Base-by-base conservation (phyloP, 192 early-diverging fungal species). In the Podila minutissima region DNA sequence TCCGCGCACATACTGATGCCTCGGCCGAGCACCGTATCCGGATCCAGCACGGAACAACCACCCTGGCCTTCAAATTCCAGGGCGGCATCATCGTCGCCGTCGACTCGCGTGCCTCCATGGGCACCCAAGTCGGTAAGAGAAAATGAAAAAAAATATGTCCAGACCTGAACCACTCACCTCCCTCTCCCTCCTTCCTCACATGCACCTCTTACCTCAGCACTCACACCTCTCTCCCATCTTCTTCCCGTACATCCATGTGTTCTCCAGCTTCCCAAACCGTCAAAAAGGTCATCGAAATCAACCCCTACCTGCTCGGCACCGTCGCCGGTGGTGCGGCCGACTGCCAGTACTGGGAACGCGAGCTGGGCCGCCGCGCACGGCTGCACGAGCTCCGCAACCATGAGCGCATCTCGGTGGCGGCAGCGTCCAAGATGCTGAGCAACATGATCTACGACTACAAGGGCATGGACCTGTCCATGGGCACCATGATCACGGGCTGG, bases 241-340 rank as follows among this genome's bases (percentile, higher is more conserved):
- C 19, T 24, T 10, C 24, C 20, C 22, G 71, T 67, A 33, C 57
- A 26, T 31, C n/a, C 2, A 31, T 41, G 22, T 82, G 69, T 29
- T 60, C 72, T 4, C 82, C 88, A 94, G 94, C 95, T 55, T 96
- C 97, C 37, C 95, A 97, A 83, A 92, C 91, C 15, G 96, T 99
- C 37, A 98, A 98, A 75, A 99, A 99, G 86, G 92, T 99, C 19
- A 98, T 99, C 83, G 97, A 99, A 76, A 99, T 99, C 75, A 99
- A 98, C 86, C 96, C 95, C 37, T 98, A 96, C 75, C 86, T 99
- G 62, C 87, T 99, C 46, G 98, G 97, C 29, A 99, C 98, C 13
- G 97, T 99, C 94, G 98, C 98, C 35, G 98, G 98, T 66, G 98
- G 97, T 87, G 98, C 98, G 2, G 98, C 97, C 15, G 98, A 99